phyloP scores from a whole-genome alignment of 1,139 yeast species.

The Kurtzmaniella natalensis region DNA sequence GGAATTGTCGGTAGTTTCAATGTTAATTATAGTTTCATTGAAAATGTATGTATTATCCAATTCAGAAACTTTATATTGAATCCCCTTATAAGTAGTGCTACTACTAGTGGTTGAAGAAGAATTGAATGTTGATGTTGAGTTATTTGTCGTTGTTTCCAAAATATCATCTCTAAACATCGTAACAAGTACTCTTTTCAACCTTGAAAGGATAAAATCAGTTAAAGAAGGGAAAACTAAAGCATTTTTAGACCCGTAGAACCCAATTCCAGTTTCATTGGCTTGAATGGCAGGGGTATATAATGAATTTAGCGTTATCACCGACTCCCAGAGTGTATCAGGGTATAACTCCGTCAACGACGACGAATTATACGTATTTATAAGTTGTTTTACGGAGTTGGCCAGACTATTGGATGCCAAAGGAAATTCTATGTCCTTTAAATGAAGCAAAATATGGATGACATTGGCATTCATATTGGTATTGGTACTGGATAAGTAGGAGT shows the following conservation, averaged over 20 bases:
- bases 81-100: no score
- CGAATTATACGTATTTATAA: not conserved
- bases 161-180: slow-evolving; percentile 28
- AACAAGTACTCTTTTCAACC: slow-evolving; percentile 38
- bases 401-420: not conserved
- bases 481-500: slow-evolving; percentile 39
- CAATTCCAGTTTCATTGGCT: not conserved
- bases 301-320: not conserved
- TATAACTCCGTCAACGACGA: not conserved
- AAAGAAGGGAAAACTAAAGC: slow-evolving; percentile 33
- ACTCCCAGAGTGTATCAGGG: not conserved
- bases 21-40: slow-evolving; percentile 11
- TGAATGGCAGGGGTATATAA: not conserved
- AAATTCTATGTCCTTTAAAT: slow-evolving; percentile 26
- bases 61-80: no score
- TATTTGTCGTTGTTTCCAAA: slow-evolving; percentile 8
- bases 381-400: not conserved
- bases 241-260: slow-evolving; percentile 18
- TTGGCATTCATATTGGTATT: slow-evolving; percentile 56
- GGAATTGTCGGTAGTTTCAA: slow-evolving; percentile 6
- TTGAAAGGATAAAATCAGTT: slow-evolving; percentile 36
- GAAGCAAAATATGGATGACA: slow-evolving; percentile 49
- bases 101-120: no score
- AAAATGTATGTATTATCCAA: slow-evolving; percentile 8
- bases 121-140: not conserved